Base-by-base conservation (phyloP, 176 grass and related monocot genomes). In the Metroxylon sagu region DNA sequence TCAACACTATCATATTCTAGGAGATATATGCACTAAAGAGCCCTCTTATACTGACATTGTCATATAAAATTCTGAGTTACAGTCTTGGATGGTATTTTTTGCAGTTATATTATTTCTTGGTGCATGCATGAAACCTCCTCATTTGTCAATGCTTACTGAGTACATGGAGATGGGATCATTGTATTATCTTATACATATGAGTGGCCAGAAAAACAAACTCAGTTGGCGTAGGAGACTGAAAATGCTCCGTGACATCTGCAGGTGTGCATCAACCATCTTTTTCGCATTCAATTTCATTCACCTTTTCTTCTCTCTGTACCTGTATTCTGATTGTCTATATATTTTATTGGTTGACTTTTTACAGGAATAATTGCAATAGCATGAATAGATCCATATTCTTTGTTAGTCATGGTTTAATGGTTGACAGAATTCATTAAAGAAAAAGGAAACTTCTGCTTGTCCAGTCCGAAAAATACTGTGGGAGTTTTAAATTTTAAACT, bases 111-210 rank as follows among this genome's bases (percentile, higher is more conserved):
- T 97, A 78, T 97, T 97, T 80, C 93, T 97, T 70, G 93, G 93
- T 49, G 93, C 93, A 79, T 97, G 93, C 73, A 97, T 97, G 82
- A 90, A 68, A n/a, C 93, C 93, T 80, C 93, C 93, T 53, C 83
- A 88, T 78, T 68, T 97, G 25, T 97, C 93, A 75, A 97, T 97
- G 93, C 79, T 92, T 62, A 97, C 93, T 6, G 93, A 97, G 79
- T 97, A 97, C 74, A 97, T 97, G 93, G 93, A 97, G 84, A 97
- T 88, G 93, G 93, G 93, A 52, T 97, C 93, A 16, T 74, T 97
- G 70, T 97, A 97, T 69, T 97, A 92, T 74, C 83, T 97, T 53
- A 97, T 97, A 66, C 93, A 92, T 63, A 97, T 88, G 93, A 97
- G 84, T 71, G 87, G 87, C 62, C 93, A 91, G 66, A 97, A 97